These are phyloP conservation scores for Aspergillus sp. DNA, from an alignment of 2,329 filamentous ascomycete species.

Conservation along the genomic window DNA sequence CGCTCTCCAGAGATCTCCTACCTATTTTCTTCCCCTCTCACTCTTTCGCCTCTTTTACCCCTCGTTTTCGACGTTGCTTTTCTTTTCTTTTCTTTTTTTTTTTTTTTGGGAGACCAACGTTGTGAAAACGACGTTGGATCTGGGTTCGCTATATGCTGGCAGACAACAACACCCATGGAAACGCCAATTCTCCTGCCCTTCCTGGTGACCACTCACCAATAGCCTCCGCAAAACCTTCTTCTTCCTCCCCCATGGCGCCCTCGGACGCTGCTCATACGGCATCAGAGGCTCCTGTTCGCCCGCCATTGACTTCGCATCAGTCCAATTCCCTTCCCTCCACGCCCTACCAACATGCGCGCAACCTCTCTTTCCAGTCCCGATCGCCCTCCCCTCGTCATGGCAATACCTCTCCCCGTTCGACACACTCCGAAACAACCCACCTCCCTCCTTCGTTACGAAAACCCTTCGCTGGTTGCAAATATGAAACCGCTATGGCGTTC, in stretches of 20 bases:
- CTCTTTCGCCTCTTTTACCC: background rate
- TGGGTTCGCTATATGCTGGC: constrained; percentile 34
- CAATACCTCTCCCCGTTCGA: constrained; percentile 81
- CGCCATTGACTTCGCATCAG: constrained; percentile 54
- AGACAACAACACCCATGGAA: constrained; percentile 33
- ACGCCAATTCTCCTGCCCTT: constrained; percentile 32
- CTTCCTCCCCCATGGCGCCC: constrained; percentile 32
- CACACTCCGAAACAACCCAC: constrained; percentile 80
- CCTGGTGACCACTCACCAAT: constrained; percentile 38
- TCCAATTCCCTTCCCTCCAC: constrained; percentile 92
- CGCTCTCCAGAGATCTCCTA: background rate
- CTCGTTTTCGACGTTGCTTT: background rate
- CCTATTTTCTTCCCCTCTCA: background rate
- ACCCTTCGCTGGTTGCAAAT: constrained; percentile 67
- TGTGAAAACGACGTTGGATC: constrained; percentile 23
- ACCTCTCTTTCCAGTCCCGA: constrained; percentile 71
- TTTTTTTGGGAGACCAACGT: constrained; percentile 20
- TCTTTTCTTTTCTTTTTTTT: constrained; percentile 4
- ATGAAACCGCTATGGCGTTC: constrained; percentile 77
- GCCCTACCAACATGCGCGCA: constrained; percentile 78
- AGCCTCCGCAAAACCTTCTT: constrained; percentile 32
- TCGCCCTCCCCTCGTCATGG: constrained; percentile 71
- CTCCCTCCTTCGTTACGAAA: constrained; percentile 62
- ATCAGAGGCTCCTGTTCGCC: constrained; percentile 36
- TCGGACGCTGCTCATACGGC: constrained; percentile 23